phyloP scores from a whole-genome alignment of 2,329 filamentous ascomycete genomes.

The Cordyceps javanica region DNA sequence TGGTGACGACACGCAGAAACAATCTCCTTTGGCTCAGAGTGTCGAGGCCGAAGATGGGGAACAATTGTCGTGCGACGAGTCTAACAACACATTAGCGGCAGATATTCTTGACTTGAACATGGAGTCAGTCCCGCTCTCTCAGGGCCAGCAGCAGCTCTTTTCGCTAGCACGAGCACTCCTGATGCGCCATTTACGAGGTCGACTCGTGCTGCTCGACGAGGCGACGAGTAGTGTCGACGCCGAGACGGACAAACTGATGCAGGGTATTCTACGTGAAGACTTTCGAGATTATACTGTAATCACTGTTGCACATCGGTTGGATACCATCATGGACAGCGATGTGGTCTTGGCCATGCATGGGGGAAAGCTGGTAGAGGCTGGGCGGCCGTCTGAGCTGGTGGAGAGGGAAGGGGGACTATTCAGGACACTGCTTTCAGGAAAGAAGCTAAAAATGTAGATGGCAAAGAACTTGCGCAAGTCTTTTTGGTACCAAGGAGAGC shows the following conservation, averaged over 20 bases:
- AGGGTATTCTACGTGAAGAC: conserved; percentile 9
- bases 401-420: background rate
- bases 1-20: background rate
- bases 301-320: background rate
- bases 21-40: background rate
- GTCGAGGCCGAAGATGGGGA: background rate
- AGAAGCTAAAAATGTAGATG: no score
- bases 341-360: background rate
- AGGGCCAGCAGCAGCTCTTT: conserved; percentile 6
- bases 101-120: background rate
- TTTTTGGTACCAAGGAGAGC: no score
- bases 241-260: conserved; percentile 10
- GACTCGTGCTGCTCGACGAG: conserved; percentile 16
- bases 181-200: conserved; percentile 4
- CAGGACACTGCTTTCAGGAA: background rate
- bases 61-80: background rate
- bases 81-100: background rate
- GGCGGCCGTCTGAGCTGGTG: background rate
- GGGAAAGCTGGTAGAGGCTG: background rate
- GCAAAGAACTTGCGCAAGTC: no score
- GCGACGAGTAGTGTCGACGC: conserved; percentile 3
- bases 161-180: background rate
- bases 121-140: conserved; percentile 7
- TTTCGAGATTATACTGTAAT: conserved; percentile 13
- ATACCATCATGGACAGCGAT: conserved; percentile 7